Evolutionary conservation across 2,329 filamentous ascomycete species (phyloP).

Genomic region (Dactylonectria estremocensis): DNA sequence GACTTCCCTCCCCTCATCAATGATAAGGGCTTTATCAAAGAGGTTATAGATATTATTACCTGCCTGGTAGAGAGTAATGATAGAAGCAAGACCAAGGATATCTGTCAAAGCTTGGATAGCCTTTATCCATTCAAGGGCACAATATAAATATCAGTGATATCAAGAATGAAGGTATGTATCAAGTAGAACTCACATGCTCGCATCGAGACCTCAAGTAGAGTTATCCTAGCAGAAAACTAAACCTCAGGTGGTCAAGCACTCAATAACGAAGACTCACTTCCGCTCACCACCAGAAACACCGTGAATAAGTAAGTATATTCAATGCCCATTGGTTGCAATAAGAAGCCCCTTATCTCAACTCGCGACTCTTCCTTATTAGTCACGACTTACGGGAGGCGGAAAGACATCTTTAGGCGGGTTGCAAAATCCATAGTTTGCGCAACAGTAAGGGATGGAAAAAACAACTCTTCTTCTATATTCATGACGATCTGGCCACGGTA

Average conservation of each 20-base stretch:
- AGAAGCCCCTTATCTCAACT: conserved; percentile 64
- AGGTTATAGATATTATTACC: conserved; percentile 79
- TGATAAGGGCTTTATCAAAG: conserved; percentile 79
- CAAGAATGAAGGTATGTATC: no score
- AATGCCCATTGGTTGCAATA: conserved; percentile 71
- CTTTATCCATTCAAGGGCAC: conserved; percentile 72
- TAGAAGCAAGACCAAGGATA: conserved; percentile 70
- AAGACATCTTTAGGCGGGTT: conserved; percentile 70
- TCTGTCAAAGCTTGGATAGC: conserved; percentile 76
- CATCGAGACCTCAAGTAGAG: conserved; percentile 75
- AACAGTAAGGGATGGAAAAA: conserved; percentile 80
- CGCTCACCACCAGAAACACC: conserved; percentile 79
- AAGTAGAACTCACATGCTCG: conserved; percentile 67
- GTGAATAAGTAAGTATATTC: conserved; percentile 71
- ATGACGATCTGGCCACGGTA: conserved; percentile 75
- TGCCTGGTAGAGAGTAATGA: conserved; percentile 79
- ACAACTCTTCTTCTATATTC: no score
- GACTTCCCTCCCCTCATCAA: conserved; percentile 76
- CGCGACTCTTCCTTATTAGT: conserved; percentile 62
- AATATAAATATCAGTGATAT: no score
- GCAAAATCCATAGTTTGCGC: conserved; percentile 81
- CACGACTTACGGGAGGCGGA: conserved; percentile 61
- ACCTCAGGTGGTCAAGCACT: conserved; percentile 71
- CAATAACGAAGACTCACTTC: conserved; percentile 79
- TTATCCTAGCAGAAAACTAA: conserved; percentile 79